Percentiles rank a stretch among this genome's conserved stretches.
phyloP scores from a whole-genome alignment of 73 alveolate genomes.

The Paramecium sexaurelia region DNA sequence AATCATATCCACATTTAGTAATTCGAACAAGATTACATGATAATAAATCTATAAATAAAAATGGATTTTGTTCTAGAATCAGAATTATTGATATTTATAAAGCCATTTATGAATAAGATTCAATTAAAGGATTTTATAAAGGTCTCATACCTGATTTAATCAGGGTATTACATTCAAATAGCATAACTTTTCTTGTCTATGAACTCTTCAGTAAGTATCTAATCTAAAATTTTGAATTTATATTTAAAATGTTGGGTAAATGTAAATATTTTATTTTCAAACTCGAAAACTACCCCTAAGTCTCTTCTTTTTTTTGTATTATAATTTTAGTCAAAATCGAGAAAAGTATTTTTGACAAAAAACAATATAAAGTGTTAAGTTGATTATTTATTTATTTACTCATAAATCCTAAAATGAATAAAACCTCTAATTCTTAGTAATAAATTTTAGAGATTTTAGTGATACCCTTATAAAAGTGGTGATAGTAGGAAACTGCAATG shows the following conservation, averaged over 20 bases:
- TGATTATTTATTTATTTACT: neutral
- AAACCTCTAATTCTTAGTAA: neutral
- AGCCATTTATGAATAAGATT: constrained; percentile 45
- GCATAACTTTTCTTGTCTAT: constrained; percentile 64
- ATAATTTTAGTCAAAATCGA: no score
- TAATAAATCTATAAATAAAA: constrained; percentile 25
- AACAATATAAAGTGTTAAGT: no score
- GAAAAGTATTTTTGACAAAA: no score
- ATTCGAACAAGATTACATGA: constrained; percentile 66
- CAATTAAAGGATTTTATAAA: constrained; percentile 56
- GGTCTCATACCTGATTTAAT: constrained; percentile 67
- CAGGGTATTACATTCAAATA: constrained; percentile 60
- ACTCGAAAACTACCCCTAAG: no score
- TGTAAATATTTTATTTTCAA: neutral
- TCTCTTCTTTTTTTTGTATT: no score
- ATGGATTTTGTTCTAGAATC: constrained; percentile 3
- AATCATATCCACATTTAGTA: constrained; percentile 65
- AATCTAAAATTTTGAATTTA: neutral
- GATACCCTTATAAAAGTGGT: constrained; percentile 29
- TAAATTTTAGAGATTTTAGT: neutral
- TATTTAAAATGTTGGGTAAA: neutral
- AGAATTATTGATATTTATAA: constrained; percentile 31
- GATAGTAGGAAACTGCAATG: constrained; percentile 19
- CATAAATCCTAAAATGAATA: neutral
- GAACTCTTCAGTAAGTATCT: constrained; percentile 55